phyloP scores from a whole-genome alignment of 1,284 basidiomycete species.

The Moesziomyces antarcticus region DNA sequence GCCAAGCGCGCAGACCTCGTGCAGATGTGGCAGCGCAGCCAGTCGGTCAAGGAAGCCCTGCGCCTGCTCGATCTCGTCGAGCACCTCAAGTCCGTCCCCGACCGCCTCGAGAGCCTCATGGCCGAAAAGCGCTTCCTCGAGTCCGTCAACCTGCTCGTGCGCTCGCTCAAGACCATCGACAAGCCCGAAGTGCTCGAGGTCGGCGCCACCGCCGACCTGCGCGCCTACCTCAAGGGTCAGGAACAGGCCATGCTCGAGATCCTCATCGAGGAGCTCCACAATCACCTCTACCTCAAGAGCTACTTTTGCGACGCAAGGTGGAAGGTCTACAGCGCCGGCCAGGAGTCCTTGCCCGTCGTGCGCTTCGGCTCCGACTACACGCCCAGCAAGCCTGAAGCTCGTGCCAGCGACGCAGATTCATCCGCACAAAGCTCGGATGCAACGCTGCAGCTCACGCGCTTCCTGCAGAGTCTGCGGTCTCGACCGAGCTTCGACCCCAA shows the following conservation, averaged over 20 bases:
- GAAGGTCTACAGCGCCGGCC: constrained; percentile 83
- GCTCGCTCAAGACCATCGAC: constrained; percentile 89
- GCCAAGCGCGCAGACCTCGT: constrained; percentile 64
- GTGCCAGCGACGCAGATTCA: constrained; percentile 1
- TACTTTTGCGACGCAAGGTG: constrained; percentile 95
- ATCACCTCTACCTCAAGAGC: constrained; percentile 95
- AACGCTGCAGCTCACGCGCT: constrained; percentile 41
- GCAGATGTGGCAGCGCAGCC: constrained; percentile 66
- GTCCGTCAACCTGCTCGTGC: constrained; percentile 86
- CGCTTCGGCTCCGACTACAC: constrained; percentile 54
- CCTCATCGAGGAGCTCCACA: constrained; percentile 93
- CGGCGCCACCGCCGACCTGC: constrained; percentile 88
- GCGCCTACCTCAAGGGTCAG: constrained; percentile 85
- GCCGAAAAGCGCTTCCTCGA: constrained; percentile 93
- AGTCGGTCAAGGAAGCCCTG: constrained; percentile 64
- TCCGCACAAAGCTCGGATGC: background rate
- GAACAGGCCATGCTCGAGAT: constrained; percentile 78
- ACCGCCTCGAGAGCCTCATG: constrained; percentile 90
- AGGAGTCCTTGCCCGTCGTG: constrained; percentile 71
- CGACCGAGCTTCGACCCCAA: constrained; percentile 49
- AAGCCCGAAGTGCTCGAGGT: constrained; percentile 93
- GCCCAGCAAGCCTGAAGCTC: background rate
- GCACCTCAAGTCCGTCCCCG: constrained; percentile 88
- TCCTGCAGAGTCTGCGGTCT: constrained; percentile 43
- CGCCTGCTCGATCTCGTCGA: constrained; percentile 61